Conservation (phyloP, 1,139 yeast genomes). For the Geotrichum aggregatum region DNA sequence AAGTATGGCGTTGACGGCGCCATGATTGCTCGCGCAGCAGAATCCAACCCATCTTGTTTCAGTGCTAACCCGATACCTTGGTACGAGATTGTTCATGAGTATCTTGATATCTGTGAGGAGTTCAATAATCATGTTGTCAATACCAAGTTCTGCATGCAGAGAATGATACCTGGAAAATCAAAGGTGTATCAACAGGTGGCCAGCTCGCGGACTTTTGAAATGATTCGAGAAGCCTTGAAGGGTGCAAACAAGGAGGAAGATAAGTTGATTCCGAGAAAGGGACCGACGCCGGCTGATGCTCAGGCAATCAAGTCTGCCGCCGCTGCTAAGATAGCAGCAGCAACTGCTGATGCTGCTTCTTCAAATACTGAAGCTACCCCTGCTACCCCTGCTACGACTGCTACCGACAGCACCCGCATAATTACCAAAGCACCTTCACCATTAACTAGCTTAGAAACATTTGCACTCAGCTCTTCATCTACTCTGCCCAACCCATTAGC, state of each 20-base stretch:
- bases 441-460: no score
- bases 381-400: neutral
- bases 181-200: slow-evolving; percentile 56
- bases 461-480: no score
- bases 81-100: slow-evolving; percentile 54
- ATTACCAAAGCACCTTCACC: no score
- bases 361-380: neutral
- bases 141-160: slow-evolving; percentile 72
- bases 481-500: no score
- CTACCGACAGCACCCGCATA: slow-evolving; percentile 2
- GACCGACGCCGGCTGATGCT: slow-evolving; percentile 4
- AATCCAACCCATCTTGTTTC: slow-evolving; percentile 78
- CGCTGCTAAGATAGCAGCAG: neutral
- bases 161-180: slow-evolving; percentile 77
- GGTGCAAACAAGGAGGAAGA: slow-evolving; percentile 15
- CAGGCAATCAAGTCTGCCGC: neutral
- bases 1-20: slow-evolving; percentile 65
- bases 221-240: slow-evolving; percentile 14
- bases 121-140: slow-evolving; percentile 64
- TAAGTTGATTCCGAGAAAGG: slow-evolving; percentile 4
- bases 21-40: slow-evolving; percentile 93
- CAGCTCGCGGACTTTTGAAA: slow-evolving; percentile 53
- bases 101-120: slow-evolving; percentile 49
- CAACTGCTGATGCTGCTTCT: neutral
- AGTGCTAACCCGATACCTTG: slow-evolving; percentile 43